Conservation (phyloP, 1,139 yeast species). For the Debaryomyces psychrophilus region DNA sequence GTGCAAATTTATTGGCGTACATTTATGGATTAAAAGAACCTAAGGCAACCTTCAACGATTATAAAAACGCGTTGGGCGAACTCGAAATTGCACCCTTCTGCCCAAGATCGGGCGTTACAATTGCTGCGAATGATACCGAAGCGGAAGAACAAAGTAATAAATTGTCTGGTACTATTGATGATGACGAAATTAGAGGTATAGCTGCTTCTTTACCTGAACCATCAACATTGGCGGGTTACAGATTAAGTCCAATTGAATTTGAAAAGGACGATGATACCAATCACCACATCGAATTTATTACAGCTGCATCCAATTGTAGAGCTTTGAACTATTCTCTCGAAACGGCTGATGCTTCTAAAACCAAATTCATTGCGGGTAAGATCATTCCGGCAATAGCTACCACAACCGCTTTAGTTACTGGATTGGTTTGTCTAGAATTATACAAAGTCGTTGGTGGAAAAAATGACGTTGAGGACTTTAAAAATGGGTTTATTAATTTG, state of each 20-base stretch:
- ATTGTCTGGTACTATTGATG: slow-evolving; percentile 54
- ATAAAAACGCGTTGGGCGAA: slow-evolving; percentile 57
- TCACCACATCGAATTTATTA: slow-evolving; percentile 93
- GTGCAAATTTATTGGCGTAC: slow-evolving; percentile 87
- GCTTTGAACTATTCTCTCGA: slow-evolving; percentile 90
- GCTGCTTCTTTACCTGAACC: slow-evolving; percentile 88
- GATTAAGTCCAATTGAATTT: slow-evolving; percentile 84
- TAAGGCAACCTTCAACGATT: slow-evolving; percentile 42
- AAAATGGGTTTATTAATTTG: slow-evolving; percentile 90
- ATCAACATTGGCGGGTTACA: slow-evolving; percentile 83
- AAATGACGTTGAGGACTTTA: slow-evolving; percentile 80
- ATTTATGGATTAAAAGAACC: slow-evolving; percentile 80
- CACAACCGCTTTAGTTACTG: slow-evolving; percentile 95
- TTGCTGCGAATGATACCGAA: slow-evolving; percentile 87
- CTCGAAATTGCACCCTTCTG: slow-evolving; percentile 48
- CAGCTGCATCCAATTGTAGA: slow-evolving; percentile 96
- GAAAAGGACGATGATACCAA: slow-evolving; percentile 97
- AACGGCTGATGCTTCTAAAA: slow-evolving; percentile 72
- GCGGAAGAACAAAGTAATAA: slow-evolving; percentile 73
- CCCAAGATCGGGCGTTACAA: slow-evolving; percentile 76
- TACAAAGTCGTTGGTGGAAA: slow-evolving; percentile 82
- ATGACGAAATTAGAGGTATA: slow-evolving; percentile 57
- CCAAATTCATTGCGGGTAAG: slow-evolving; percentile 88
- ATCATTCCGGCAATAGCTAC: slow-evolving; percentile 99
- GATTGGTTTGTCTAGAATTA: slow-evolving; percentile 87